Percentiles rank a stretch among this genome's conserved stretches.
These are phyloP conservation scores for Caryopteris hybrid DNA, from an alignment of 305 asterid species.

Conservation along the genomic window DNA sequence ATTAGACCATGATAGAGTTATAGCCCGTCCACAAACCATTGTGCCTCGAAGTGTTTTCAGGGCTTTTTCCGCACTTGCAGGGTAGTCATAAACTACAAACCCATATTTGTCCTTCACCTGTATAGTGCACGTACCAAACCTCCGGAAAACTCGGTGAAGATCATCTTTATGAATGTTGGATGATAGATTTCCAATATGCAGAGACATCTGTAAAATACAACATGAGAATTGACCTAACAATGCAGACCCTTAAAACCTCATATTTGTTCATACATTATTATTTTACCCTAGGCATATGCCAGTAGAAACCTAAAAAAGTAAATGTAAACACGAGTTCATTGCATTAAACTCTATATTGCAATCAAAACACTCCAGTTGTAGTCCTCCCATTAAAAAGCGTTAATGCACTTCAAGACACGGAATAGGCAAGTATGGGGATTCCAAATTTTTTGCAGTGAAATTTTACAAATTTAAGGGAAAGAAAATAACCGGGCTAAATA, in stretches of 20 bases:
- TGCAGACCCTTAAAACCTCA: background rate
- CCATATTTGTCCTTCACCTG: slow-evolving; percentile 51
- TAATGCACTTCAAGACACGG: too few species aligned
- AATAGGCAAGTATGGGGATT: background rate
- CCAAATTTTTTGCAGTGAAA: background rate
- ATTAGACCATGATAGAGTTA: slow-evolving; percentile 59
- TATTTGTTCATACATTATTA: background rate
- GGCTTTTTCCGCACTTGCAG: slow-evolving; percentile 54
- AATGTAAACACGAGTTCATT: background rate
- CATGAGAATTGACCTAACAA: background rate
- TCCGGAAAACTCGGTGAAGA: slow-evolving; percentile 48
- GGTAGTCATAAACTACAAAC: slow-evolving; percentile 53
- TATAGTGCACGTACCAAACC: slow-evolving; percentile 52
- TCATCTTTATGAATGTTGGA: slow-evolving; percentile 38
- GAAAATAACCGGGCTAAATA: background rate
- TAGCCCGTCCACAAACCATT: slow-evolving; percentile 53
- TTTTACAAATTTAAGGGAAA: background rate
- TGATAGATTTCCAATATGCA: slow-evolving; percentile 61
- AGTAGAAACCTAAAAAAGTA: background rate
- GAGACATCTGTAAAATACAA: slow-evolving; percentile 47
- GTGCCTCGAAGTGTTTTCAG: slow-evolving; percentile 48
- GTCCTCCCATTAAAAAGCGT: too few species aligned
- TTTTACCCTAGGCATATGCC: background rate
- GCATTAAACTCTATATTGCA: background rate
- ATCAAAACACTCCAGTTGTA: background rate